phyloP scores from a whole-genome alignment of 345 rosid species.

The Eucalyptus marginata region DNA sequence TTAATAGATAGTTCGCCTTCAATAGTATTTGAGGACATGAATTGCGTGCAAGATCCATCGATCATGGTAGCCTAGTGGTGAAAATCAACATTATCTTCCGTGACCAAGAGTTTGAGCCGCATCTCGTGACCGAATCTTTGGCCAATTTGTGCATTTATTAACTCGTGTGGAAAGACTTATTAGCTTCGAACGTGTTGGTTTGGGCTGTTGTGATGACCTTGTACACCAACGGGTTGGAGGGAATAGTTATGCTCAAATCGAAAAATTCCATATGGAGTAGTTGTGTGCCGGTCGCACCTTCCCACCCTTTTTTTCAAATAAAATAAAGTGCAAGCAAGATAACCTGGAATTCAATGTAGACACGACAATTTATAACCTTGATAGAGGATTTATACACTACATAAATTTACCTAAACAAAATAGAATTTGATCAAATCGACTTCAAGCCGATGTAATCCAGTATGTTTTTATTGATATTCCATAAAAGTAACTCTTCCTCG shows the following conservation, averaged over 20 bases:
- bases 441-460: neutral
- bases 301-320: neutral
- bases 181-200: neutral
- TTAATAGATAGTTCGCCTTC: neutral
- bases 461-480: neutral
- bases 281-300: neutral
- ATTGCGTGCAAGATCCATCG: neutral
- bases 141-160: neutral
- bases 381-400: neutral
- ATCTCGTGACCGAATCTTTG: neutral
- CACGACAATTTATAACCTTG: fast-evolving
- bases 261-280: neutral
- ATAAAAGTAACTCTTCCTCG: neutral
- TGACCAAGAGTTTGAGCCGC: neutral
- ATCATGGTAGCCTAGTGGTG: neutral
- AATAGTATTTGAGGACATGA: neutral
- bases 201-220: neutral
- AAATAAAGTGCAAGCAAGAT: neutral
- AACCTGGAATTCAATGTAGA: fast-evolving
- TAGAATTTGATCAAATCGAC: neutral
- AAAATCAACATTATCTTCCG: neutral
- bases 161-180: neutral
- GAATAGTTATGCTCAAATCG: neutral
- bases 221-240: fast-evolving
- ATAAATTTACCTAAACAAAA: neutral